Conservation (phyloP, 306 rosid genomes). For the Prunus campanulata region DNA sequence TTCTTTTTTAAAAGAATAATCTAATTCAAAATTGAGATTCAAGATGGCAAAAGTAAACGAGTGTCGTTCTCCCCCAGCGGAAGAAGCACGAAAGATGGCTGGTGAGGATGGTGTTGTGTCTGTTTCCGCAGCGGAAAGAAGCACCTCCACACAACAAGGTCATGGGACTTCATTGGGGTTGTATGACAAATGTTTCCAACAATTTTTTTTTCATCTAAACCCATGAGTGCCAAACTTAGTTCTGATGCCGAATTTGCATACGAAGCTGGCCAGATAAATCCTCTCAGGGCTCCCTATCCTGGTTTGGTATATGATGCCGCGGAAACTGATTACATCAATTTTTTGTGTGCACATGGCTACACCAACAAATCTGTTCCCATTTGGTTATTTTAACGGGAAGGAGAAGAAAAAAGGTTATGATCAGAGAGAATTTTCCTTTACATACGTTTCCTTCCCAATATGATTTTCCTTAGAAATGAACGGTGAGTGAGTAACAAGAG, state of each 20-base stretch:
- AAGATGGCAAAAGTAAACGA: too few species aligned
- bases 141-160: too few species aligned
- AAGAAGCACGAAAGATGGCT: conserved; percentile 39
- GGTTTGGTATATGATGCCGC: conserved; percentile 46
- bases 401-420: neutral
- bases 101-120: conserved; percentile 16
- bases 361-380: conserved; percentile 5
- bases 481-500: neutral
- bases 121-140: too few species aligned
- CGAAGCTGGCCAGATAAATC: conserved; percentile 44
- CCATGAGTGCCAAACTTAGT: conserved; percentile 16
- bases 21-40: too few species aligned
- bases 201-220: conserved; percentile 21
- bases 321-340: conserved; percentile 20
- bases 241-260: conserved; percentile 36
- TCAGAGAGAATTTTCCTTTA: conserved; percentile 21
- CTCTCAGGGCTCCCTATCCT: conserved; percentile 28
- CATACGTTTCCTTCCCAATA: neutral
- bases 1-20: too few species aligned
- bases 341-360: conserved; percentile 48
- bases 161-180: conserved; percentile 10
- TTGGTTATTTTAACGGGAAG: neutral
- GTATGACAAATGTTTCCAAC: too few species aligned
- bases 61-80: neutral
- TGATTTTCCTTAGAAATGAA: conserved; percentile 6